Percentiles rank a stretch among this genome's conserved stretches.
Evolutionary conservation across 202 grass and related monocot species (phyloP).

Genomic region (Schoenoplectus tabernaemontani): DNA sequence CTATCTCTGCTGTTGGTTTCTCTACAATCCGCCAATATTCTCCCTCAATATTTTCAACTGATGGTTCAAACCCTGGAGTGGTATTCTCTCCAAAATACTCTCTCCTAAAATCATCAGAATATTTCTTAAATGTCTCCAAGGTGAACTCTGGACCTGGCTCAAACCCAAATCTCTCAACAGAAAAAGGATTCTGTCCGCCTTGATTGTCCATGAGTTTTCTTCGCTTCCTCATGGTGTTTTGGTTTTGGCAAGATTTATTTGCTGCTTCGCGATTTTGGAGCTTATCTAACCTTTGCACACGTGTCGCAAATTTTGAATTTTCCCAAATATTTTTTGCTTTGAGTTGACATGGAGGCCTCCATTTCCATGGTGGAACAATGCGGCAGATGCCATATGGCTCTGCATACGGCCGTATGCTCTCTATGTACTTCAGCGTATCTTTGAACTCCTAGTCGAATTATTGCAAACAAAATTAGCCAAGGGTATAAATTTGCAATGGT

Average conservation of each 20-base stretch:
- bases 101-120: slow-evolving; percentile 69
- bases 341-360: slow-evolving; percentile 80
- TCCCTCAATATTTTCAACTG: slow-evolving; percentile 81
- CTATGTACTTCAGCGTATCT: slow-evolving; percentile 86
- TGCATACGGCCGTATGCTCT: slow-evolving; percentile 54
- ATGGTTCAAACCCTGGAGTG: slow-evolving; percentile 41
- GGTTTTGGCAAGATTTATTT: slow-evolving; percentile 48
- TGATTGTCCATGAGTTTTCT: slow-evolving; percentile 46
- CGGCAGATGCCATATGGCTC: slow-evolving; percentile 85
- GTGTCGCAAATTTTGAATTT: slow-evolving; percentile 66
- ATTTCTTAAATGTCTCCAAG: slow-evolving; percentile 66
- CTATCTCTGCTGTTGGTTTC: slow-evolving; percentile 77
- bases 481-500: neutral
- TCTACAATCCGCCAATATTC: slow-evolving; percentile 99
- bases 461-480: neutral
- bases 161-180: slow-evolving; percentile 80
- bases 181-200: slow-evolving; percentile 21
- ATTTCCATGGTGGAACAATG: slow-evolving; percentile 82
- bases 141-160: slow-evolving; percentile 83
- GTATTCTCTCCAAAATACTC: slow-evolving; percentile 53
- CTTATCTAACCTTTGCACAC: slow-evolving; percentile 77
- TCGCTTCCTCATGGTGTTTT: slow-evolving; percentile 55
- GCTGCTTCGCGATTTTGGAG: slow-evolving; percentile 77
- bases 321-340: slow-evolving; percentile 66
- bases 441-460: slow-evolving; percentile 53